phyloP scores from a whole-genome alignment of 1,284 basidiomycete genomes.

The Fomitopsis palustris region DNA sequence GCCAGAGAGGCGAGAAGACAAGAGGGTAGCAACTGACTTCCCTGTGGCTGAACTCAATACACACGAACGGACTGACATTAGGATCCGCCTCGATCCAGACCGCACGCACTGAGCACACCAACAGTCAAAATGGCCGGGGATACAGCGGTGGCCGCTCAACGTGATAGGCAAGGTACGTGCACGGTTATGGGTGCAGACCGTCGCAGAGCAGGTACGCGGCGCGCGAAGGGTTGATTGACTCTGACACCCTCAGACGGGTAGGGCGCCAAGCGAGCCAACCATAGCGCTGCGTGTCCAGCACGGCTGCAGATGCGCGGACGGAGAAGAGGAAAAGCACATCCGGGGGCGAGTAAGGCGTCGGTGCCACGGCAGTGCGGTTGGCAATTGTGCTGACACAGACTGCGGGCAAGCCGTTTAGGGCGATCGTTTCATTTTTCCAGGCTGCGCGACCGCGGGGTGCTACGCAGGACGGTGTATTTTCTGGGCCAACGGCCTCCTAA shows the following conservation, averaged over 20 bases:
- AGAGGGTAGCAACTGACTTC: neutral
- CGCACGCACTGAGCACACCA: neutral
- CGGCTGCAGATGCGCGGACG: no score
- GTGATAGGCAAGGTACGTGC: no score
- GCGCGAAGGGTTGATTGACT: no score
- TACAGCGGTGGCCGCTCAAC: no score
- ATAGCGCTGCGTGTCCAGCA: neutral
- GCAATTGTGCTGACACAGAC: neutral
- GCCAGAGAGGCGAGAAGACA: neutral
- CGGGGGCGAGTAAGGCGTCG: neutral
- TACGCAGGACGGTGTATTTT: no score
- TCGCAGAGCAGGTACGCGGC: no score
- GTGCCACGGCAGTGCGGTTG: neutral
- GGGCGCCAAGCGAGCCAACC: neutral
- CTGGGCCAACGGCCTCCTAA: no score
- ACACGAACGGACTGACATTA: neutral
- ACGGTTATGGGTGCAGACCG: no score
- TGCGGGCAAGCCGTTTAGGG: neutral
- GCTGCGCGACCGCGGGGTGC: neutral
- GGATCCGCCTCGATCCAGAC: neutral
- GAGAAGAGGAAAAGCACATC: neutral
- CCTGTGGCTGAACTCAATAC: neutral
- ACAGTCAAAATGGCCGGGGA: no score
- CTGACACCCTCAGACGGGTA: no score
- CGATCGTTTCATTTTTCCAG: neutral